A percentile compares a stretch with the other conserved stretches of the same genome.
Conservation (phyloP, 2,329 filamentous ascomycete species). For the Talaromyces sp. region DNA sequence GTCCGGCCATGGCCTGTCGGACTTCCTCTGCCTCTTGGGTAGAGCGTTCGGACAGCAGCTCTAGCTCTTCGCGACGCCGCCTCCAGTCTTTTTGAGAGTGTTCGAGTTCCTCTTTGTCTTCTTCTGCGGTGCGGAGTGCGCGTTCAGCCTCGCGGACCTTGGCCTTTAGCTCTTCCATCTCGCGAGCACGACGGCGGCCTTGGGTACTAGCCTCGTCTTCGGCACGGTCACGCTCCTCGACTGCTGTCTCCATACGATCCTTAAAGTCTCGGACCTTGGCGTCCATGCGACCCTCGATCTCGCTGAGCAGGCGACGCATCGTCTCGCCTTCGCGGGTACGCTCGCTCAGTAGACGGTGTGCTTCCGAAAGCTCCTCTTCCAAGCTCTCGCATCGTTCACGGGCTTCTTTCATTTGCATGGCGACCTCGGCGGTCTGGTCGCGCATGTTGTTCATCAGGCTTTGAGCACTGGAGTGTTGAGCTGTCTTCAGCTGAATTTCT, state of each 20-base stretch:
- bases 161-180: conserved; percentile 81
- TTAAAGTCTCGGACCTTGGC: conserved; percentile 84
- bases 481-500: conserved; percentile 79
- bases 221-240: conserved; percentile 90
- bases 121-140: conserved; percentile 68
- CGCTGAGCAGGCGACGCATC: conserved; percentile 84
- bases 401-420: conserved; percentile 87
- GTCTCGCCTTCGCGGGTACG: conserved; percentile 90
- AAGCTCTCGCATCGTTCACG: conserved; percentile 79
- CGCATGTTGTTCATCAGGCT: conserved; percentile 88
- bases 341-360: conserved; percentile 82
- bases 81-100: conserved; percentile 74
- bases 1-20: conserved; percentile 72
- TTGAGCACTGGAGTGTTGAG: conserved; percentile 83
- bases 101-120: conserved; percentile 79
- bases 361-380: conserved; percentile 89
- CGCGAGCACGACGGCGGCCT: conserved; percentile 74
- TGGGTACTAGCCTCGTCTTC: conserved; percentile 86
- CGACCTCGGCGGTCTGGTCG: conserved; percentile 85
- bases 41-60: conserved; percentile 69
- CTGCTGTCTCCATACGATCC: conserved; percentile 79
- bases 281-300: conserved; percentile 83
- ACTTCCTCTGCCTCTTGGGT: conserved; percentile 75
- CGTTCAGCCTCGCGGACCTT: conserved; percentile 81
- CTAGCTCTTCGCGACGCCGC: conserved; percentile 72